Percentiles rank a stretch among this genome's conserved stretches.
Evolutionary conservation across 1,139 yeast species (phyloP).

Genomic region (Candida sanyaensis): DNA sequence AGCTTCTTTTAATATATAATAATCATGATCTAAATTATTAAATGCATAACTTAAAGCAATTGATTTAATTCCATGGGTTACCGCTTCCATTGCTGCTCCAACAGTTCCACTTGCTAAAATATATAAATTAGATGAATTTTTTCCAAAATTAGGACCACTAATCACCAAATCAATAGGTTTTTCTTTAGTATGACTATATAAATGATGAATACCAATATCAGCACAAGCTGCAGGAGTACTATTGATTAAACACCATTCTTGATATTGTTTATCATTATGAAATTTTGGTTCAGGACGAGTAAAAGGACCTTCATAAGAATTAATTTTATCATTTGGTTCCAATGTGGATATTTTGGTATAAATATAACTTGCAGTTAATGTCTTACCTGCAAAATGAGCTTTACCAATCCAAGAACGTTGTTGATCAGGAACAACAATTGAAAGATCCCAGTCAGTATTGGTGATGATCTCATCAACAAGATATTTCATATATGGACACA

Average conservation of each 20-base stretch:
- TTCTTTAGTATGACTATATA: conserved; percentile 47
- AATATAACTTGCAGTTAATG: conserved; percentile 66
- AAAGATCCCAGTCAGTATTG: conserved; percentile 79
- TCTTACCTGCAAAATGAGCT: conserved; percentile 91
- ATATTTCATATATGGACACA: conserved; percentile 86
- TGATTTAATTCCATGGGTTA: conserved; percentile 71
- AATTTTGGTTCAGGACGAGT: conserved; percentile 38
- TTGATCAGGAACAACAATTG: conserved; percentile 79
- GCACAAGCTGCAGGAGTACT: conserved; percentile 97
- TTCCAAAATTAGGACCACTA: conserved; percentile 95
- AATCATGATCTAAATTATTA: conserved; percentile 54
- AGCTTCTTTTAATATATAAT: conserved; percentile 60
- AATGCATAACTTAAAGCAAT: conserved; percentile 87
- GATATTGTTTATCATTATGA: conserved; percentile 34
- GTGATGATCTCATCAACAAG: conserved; percentile 69
- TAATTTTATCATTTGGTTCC: conserved; percentile 27
- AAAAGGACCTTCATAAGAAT: conserved; percentile 71
- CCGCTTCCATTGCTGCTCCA: conserved; percentile 97
- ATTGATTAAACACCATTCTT: conserved; percentile 85
- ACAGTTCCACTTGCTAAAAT: conserved; percentile 94
- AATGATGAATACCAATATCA: conserved; percentile 83
- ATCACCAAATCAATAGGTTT: conserved; percentile 79
- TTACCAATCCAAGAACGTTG: conserved; percentile 96
- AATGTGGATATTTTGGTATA: conserved; percentile 50
- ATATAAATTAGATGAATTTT: conserved; percentile 88